phyloP scores from a whole-genome alignment of 2,329 filamentous ascomycete species.

The Sporothrix brunneoviolacea region DNA sequence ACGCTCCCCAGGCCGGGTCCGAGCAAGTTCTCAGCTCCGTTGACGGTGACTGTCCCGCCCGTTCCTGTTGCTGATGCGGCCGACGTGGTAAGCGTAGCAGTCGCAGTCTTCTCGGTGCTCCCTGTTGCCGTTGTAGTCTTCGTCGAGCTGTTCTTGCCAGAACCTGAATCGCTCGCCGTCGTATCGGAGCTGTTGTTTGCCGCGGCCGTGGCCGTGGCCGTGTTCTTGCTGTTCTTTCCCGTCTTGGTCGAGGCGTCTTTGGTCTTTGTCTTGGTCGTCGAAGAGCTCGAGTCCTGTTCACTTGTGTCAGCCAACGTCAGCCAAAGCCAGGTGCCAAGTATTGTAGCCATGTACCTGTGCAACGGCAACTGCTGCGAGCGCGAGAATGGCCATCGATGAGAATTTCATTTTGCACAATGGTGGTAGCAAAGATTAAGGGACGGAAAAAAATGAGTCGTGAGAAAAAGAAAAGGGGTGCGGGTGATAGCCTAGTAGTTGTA shows the following conservation, averaged over 20 bases:
- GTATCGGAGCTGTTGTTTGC: background rate
- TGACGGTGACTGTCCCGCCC: conserved; percentile 7
- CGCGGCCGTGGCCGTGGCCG: background rate
- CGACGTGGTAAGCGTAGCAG: conserved; percentile 1
- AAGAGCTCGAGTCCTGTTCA: conserved; percentile 1
- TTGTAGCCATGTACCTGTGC: conserved; percentile 12
- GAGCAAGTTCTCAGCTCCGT: background rate
- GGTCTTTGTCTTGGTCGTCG: conserved; percentile 12
- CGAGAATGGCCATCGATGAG: conserved; percentile 9
- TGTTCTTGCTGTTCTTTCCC: background rate
- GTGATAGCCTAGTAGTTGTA: no score
- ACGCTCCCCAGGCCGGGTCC: conserved; percentile 10
- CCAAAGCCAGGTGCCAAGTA: no score
- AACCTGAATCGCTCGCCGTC: background rate
- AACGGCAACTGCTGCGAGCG: conserved; percentile 14
- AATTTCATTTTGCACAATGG: conserved; percentile 12
- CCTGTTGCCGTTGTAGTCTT: background rate
- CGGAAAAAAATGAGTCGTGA: background rate
- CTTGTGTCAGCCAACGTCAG: background rate
- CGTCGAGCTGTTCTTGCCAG: conserved; percentile 11
- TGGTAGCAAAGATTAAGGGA: background rate
- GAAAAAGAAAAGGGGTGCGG: no score
- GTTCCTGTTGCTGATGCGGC: conserved; percentile 1
- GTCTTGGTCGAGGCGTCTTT: conserved; percentile 8
- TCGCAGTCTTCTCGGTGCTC: conserved; percentile 6